These are phyloP conservation scores for Candida sakaeoensis DNA, from an alignment of 805 yeast species.

Conservation along the genomic window DNA sequence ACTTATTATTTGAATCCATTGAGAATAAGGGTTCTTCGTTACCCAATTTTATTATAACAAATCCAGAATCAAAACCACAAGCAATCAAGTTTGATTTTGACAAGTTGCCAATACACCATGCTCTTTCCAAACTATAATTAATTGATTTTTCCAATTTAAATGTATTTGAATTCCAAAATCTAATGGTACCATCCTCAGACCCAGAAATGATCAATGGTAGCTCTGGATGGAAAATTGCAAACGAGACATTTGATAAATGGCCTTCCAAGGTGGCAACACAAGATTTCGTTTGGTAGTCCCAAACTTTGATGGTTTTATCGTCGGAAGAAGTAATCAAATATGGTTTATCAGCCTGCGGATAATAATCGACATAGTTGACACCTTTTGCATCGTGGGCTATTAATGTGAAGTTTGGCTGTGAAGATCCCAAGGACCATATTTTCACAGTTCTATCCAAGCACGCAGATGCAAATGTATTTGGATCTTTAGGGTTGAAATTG, in stretches of 20 bases:
- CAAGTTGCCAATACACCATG: conserved; percentile 87
- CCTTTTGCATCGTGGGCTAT: conserved; percentile 90
- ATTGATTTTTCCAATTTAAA: conserved; percentile 90
- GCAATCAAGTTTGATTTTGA: conserved; percentile 74
- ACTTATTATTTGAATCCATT: conserved; percentile 89
- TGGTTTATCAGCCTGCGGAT: conserved; percentile 97
- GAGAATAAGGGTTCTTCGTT: conserved; percentile 92
- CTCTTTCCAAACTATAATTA: conserved; percentile 89
- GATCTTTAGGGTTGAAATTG: conserved; percentile 95
- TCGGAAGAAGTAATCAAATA: conserved; percentile 89
- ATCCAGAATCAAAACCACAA: conserved; percentile 93
- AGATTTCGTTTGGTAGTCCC: conserved; percentile 97
- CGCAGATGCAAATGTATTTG: conserved; percentile 95
- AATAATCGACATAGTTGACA: conserved; percentile 93
- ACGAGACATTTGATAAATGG: conserved; percentile 90
- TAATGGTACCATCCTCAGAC: conserved; percentile 91
- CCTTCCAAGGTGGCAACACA: conserved; percentile 94
- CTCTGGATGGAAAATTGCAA: conserved; percentile 98
- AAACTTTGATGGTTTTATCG: conserved; percentile 81
- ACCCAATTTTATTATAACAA: conserved; percentile 83
- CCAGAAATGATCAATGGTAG: conserved; percentile 93
- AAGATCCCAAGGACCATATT: conserved; percentile 90
- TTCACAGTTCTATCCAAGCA: conserved; percentile 95
- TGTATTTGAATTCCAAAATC: conserved; percentile 92
- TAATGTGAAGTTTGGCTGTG: conserved; percentile 86